Evolutionary conservation across 805 yeast genomes (phyloP).

Genomic region (Maudiozyma pseudohumilis): DNA sequence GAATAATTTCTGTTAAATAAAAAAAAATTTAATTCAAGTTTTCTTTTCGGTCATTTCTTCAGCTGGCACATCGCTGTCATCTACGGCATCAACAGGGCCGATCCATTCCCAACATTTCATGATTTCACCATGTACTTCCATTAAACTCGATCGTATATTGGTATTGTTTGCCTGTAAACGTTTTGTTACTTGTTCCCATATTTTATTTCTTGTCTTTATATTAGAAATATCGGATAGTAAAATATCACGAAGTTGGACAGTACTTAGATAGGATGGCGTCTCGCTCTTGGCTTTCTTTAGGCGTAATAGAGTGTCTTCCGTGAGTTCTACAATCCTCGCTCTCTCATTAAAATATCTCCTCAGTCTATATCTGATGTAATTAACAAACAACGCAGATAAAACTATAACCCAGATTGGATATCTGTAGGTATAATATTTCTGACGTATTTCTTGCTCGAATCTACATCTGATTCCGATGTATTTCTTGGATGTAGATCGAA

Average conservation of each 20-base stretch:
- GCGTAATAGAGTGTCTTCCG: slow-evolving; percentile 39
- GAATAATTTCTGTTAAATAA: no score
- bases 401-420: slow-evolving; percentile 9
- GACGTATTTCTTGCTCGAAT: slow-evolving; percentile 41
- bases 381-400: slow-evolving; percentile 11
- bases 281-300: slow-evolving; percentile 34
- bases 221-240: slow-evolving; percentile 33
- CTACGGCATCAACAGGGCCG: slow-evolving; percentile 28
- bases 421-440: slow-evolving; percentile 27
- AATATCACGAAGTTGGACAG: slow-evolving; percentile 64
- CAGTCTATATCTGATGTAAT: slow-evolving; percentile 29
- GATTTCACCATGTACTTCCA: slow-evolving; percentile 80
- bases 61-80: neutral
- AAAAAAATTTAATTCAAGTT: no score
- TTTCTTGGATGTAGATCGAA: slow-evolving; percentile 66
- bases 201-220: slow-evolving; percentile 29
- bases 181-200: slow-evolving; percentile 52
- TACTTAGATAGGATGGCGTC: slow-evolving; percentile 44
- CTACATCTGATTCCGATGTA: slow-evolving; percentile 51
- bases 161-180: slow-evolving; percentile 51
- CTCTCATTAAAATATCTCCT: slow-evolving; percentile 32
- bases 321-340: slow-evolving; percentile 36
- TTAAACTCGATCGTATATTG: slow-evolving; percentile 49
- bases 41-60: no score
- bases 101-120: slow-evolving; percentile 87